Evolutionary conservation across 2,329 filamentous ascomycete genomes (phyloP).

Genomic region (Zymoseptoria tritici): DNA sequence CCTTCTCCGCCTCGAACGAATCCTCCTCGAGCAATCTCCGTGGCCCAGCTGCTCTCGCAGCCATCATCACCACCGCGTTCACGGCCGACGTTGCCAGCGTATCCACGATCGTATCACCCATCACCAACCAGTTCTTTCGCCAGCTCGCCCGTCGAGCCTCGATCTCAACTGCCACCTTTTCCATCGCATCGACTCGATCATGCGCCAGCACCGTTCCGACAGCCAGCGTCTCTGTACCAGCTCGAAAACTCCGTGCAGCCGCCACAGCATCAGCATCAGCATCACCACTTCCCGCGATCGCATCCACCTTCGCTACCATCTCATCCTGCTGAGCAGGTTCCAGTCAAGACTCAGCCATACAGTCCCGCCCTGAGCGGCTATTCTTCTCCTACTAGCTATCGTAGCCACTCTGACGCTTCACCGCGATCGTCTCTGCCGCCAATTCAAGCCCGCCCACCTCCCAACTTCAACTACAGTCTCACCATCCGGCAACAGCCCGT

Average conservation of each 20-base stretch:
- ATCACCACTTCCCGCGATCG: constrained; percentile 7
- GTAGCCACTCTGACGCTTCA: constrained; percentile 20
- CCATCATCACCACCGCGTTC: constrained; percentile 27
- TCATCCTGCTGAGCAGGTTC: constrained; percentile 5
- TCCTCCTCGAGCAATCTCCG: constrained; percentile 16
- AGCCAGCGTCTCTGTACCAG: constrained; percentile 6
- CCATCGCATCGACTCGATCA: constrained; percentile 16
- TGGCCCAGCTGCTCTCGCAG: constrained; percentile 21
- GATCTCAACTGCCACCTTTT: constrained; percentile 24
- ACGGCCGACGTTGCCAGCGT: constrained; percentile 4
- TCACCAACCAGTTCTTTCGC: constrained; percentile 6
- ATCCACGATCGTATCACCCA: constrained; percentile 21
- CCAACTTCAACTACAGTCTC: constrained; percentile 40
- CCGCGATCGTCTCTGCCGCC: constrained; percentile 16
- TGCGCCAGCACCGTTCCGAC: constrained; percentile 5
- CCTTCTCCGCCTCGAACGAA: constrained; percentile 15
- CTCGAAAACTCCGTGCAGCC: constrained; percentile 1
- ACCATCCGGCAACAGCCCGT: constrained; percentile 68
- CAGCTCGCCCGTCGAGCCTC: constrained; percentile 7
- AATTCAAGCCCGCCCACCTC: constrained; percentile 3
- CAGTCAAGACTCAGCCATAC: constrained; percentile 6
- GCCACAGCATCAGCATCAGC: constrained; percentile 1
- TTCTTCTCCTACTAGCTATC: constrained; percentile 18
- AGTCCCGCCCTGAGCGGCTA: constrained; percentile 15
- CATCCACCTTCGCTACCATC: constrained; percentile 4